Conservation (phyloP, 2,329 filamentous ascomycete species). For the Volutella citrinella region DNA sequence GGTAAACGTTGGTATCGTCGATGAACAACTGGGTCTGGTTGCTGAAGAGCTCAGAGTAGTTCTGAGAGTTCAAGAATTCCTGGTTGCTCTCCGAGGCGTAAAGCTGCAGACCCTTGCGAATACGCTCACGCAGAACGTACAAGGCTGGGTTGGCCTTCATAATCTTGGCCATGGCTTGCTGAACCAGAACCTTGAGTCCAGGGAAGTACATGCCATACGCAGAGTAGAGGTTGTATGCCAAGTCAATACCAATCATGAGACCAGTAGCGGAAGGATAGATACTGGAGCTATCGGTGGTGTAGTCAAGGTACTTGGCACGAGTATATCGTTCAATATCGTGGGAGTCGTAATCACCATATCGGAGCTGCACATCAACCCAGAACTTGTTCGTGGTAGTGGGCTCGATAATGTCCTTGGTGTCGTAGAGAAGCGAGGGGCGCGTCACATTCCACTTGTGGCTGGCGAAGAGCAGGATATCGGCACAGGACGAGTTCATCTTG, state of each 20-base stretch:
- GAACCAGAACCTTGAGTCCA: conserved; percentile 88
- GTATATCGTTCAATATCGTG: conserved; percentile 98
- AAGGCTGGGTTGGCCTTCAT: conserved; percentile 99
- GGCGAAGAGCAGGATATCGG: conserved; percentile 93
- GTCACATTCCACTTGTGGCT: conserved; percentile 99
- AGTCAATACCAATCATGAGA: conserved; percentile 95
- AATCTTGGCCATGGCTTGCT: conserved; percentile 99
- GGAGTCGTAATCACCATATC: conserved; percentile 97
- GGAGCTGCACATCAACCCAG: conserved; percentile 95
- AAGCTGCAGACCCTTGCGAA: conserved; percentile 94
- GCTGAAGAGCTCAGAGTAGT: conserved; percentile 98
- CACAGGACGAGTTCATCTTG: conserved; percentile 99
- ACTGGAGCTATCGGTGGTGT: conserved; percentile 97
- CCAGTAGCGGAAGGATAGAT: conserved; percentile 97
- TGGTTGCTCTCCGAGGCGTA: conserved; percentile 99
- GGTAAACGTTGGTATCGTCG: conserved; percentile 98
- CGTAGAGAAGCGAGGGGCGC: conserved; percentile 85
- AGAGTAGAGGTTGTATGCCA: conserved; percentile 97
- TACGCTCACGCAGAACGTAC: conserved; percentile 95
- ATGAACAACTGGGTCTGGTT: conserved; percentile 99
- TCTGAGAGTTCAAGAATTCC: conserved; percentile 98
- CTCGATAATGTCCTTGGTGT: conserved; percentile 94
- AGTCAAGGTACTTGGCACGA: conserved; percentile 96
- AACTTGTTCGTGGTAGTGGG: conserved; percentile 97
- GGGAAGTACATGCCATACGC: conserved; percentile 99